Base-by-base conservation (phyloP, 805 yeast genomes). In the Teunomyces stri region DNA sequence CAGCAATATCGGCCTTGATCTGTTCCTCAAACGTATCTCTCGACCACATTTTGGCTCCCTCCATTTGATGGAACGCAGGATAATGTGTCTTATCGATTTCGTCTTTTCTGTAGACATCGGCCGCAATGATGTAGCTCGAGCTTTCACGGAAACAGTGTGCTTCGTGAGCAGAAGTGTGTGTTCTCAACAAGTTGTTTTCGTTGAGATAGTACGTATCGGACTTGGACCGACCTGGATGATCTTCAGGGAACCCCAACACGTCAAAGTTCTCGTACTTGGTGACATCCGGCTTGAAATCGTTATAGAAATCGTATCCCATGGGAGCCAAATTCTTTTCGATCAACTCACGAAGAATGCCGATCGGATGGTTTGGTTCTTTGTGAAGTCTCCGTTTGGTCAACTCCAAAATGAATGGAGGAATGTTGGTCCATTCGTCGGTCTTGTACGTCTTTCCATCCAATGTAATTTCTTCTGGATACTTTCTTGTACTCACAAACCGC, bases 151-250 rank as follows among this genome's bases (percentile, higher is more conserved):
- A 92, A 60, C 97, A 89, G 59, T 87, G 90, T 55, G 79, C 80
- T 67, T 94, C 99, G 65, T 94, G 99, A 0, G 99, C 99, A 1
- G 97, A 90, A 0, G 99, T 92, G 62, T 94, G 99, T 0, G 99
- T 94, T 59, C 99, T 75, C 50, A 94, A 69, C 25, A 94, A 71
- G 28, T 84, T 71, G 16, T 78, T 77, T 45, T 82, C 76, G 68
- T 94, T 91, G 45, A 94, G 62, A 59, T 94, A 94, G 66, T 94
- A 94, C 0, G 99, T 92, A 63, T 94, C 99, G 3, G 96, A 86
- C 58, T 80, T 87, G 15, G 94, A 81, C 59, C 99, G 76, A 3
- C 99, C 97, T 0, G 96, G 96, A 63, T 94, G 99, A 60, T 91
- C 96, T 30, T 65, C 58, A 1, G 97, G 96, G 65, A 94, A 92